Base-by-base conservation (phyloP, 805 yeast species). In the Kazachstania bromeliacearum region DNA sequence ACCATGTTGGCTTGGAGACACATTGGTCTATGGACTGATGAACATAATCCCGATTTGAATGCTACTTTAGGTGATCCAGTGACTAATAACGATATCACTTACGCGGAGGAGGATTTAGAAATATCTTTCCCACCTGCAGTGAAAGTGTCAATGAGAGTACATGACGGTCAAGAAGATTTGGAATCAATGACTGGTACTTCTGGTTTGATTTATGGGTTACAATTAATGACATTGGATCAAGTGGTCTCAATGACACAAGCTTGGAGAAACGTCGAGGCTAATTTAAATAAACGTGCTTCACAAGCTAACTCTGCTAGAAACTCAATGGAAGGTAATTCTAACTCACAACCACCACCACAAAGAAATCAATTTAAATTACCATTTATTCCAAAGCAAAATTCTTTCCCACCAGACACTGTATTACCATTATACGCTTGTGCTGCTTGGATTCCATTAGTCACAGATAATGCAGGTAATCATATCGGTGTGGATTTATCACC, bases 391-490 rank as follows among this genome's bases (percentile, higher is more conserved):
- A 57, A 60, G 55, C 79, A 80, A 60, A 69, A 68, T 40, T 78
- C 92, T 0, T 67, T 85, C 12, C 98, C 98, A 7, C 82, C 82
- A 14, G 79, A 77, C 5, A 64, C 77, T 9, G 66, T 87, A 31
- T 82, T 83, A 55, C 70, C 73, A 7, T 75, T 77, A 5, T 92
- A 85, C 59, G 89, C 95, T n/a, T 85, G 85, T 57, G 77, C 85
- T 4, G 75, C 73, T 50, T 89, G 98, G 98, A 77, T 89, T 40
- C 97, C 98, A 3, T 60, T 89, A 35, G 75, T 84, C 26, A 85
- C 89, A 33, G 98, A 89, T 57, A 77, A 74, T 36, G 79, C 77
- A 16, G 98, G 98, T 31, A 89, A 89, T 63, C 88, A 87, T 58
- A 78, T 89, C 44, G 98, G 87, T 35, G 66, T 92, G 12, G 98